Percentiles rank a stretch among this genome's conserved stretches.
Conservation (phyloP, 169 alveolate species). For the Cryptosporidium felis region DNA sequence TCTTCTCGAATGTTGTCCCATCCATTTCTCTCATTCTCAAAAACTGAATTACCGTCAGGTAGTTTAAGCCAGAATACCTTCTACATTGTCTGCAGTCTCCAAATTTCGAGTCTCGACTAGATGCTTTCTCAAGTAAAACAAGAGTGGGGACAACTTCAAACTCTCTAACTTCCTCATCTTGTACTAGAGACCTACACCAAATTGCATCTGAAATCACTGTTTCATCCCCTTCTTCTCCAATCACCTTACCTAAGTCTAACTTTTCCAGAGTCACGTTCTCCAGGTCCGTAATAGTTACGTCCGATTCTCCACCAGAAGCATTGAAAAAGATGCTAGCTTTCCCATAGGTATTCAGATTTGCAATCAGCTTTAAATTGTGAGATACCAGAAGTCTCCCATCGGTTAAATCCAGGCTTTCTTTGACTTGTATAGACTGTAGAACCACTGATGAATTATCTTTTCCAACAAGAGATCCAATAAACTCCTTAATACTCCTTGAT, state of each 20-base stretch:
- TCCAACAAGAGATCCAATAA: background rate
- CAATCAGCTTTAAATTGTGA: slow-evolving; percentile 12
- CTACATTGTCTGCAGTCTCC: background rate
- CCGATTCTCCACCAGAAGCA: background rate
- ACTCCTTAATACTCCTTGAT: background rate
- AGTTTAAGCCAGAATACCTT: background rate
- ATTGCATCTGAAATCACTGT: slow-evolving; percentile 27
- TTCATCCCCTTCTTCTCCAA: background rate
- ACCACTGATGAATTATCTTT: slow-evolving; percentile 6
- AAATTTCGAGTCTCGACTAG: background rate
- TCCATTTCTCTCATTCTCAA: slow-evolving; percentile 7
- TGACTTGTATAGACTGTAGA: too few species aligned
- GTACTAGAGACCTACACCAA: slow-evolving; percentile 29
- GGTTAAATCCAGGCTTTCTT: background rate
- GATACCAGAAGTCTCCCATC: slow-evolving; percentile 44
- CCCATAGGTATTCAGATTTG: slow-evolving; percentile 24
- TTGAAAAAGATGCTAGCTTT: background rate
- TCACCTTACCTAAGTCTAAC: background rate
- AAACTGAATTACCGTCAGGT: slow-evolving; percentile 35
- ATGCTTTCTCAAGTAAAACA: slow-evolving; percentile 1
- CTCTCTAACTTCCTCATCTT: background rate
- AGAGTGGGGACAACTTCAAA: slow-evolving; percentile 3
- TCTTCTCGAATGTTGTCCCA: background rate
- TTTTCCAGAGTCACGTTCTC: background rate
- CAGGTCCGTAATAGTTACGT: background rate